Evolutionary conservation across 2,329 filamentous ascomycete genomes (phyloP).

Genomic region (Fusarium palustre): DNA sequence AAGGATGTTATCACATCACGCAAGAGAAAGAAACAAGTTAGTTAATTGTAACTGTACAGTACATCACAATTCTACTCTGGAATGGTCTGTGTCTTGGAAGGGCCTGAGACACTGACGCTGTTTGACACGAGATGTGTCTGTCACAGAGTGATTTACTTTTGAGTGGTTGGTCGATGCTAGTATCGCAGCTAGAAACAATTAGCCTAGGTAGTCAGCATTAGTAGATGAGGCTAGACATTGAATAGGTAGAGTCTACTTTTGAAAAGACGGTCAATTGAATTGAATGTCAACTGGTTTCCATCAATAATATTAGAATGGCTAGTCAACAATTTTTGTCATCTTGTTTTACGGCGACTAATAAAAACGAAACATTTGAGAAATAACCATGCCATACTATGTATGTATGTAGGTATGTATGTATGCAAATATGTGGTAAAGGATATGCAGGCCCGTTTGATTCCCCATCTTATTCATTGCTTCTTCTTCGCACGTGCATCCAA

Average conservation of each 20-base stretch:
- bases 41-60: not conserved
- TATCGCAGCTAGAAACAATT: conserved; percentile 9
- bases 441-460: not conserved
- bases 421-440: not conserved
- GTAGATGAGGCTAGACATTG: conserved; percentile 17
- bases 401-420: not conserved
- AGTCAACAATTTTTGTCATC: not conserved
- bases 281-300: not conserved
- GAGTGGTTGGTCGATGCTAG: not conserved
- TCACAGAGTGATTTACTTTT: conserved; percentile 11
- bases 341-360: not conserved
- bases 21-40: conserved; percentile 13
- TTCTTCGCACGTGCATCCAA: conserved; percentile 17
- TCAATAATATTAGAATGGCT: not conserved
- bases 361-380: conserved; percentile 1
- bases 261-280: conserved; percentile 17
- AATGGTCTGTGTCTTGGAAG: not conserved
- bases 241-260: not conserved
- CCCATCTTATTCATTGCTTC: conserved; percentile 12
- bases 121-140: conserved; percentile 17
- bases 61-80: not conserved
- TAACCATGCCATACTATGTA: not conserved
- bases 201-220: no score
- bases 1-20: conserved; percentile 23
- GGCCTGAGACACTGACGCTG: conserved; percentile 25